A percentile compares a stretch with the other conserved stretches of the same genome.
Conservation (phyloP, 2,329 filamentous ascomycete genomes). For the Hymenoscyphus albidus region DNA sequence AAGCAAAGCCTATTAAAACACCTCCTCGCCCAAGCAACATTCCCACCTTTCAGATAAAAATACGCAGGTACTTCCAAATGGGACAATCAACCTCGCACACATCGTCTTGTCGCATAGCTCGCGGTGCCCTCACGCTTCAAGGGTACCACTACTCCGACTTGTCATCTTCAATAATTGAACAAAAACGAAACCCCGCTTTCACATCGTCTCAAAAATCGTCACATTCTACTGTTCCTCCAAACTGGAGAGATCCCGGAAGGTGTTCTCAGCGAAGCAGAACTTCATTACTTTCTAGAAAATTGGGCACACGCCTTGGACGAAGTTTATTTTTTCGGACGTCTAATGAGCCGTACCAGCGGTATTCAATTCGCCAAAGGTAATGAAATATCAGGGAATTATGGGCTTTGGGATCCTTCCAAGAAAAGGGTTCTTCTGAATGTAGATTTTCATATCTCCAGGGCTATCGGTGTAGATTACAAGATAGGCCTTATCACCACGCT, state of each 20-base stretch:
- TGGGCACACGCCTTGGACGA: not conserved
- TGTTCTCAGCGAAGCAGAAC: not conserved
- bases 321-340: not conserved
- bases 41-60: not conserved
- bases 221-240: not conserved
- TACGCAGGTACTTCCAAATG: no score
- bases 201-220: not conserved
- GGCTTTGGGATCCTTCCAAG: not conserved
- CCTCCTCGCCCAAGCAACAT: not conserved
- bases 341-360: not conserved
- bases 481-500: not conserved
- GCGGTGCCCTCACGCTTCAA: not conserved
- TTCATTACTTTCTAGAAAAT: not conserved
- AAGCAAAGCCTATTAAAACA: not conserved
- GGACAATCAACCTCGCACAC: no score
- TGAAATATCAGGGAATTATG: not conserved
- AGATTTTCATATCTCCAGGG: not conserved
- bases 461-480: not conserved
- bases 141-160: not conserved
- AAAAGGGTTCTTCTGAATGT: not conserved
- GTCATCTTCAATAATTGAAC: not conserved
- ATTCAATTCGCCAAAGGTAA: not conserved
- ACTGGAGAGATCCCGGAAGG: not conserved
- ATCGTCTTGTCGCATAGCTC: not conserved
- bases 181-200: not conserved